A percentile compares a stretch with the other conserved stretches of the same genome.
These are phyloP conservation scores for Cyclocybe cylindracea DNA, from an alignment of 768 basidiomycete genomes.

Conservation along the genomic window DNA sequence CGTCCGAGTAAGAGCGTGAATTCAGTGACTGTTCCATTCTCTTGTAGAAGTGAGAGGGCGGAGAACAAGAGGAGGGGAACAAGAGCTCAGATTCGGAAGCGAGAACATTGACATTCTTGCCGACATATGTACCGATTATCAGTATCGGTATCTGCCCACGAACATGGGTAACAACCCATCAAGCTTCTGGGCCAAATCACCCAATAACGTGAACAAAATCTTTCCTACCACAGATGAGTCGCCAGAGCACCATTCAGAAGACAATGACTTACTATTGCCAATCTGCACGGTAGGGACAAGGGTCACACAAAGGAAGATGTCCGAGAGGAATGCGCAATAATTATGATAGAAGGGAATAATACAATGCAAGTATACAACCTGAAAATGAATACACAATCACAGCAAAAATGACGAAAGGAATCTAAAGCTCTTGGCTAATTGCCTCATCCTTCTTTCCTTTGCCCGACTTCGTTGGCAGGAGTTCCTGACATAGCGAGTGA, in stretches of 20 bases:
- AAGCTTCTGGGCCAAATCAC: neutral
- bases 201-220: neutral
- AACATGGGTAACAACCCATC: too few species aligned
- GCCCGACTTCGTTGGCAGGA: constrained; percentile 41
- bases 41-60: neutral
- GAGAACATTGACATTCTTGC: too few species aligned
- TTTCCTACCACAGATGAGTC: too few species aligned
- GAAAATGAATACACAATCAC: constrained; percentile 22
- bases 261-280: too few species aligned
- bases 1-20: too few species aligned
- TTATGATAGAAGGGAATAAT: neutral
- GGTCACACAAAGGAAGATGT: too few species aligned
- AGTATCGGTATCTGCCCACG: too few species aligned
- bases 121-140: too few species aligned
- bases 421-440: constrained; percentile 47
- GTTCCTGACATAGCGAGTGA: constrained; percentile 31
- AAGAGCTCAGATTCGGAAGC: too few species aligned
- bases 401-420: constrained; percentile 15
- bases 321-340: neutral
- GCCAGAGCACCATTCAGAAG: too few species aligned
- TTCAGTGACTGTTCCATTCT: too few species aligned
- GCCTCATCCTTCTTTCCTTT: constrained; percentile 46
- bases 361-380: constrained; percentile 15
- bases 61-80: neutral
- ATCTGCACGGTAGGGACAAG: too few species aligned